Evolutionary conservation across 1,284 basidiomycete species (phyloP), one percentile per base, ranked within the genome.

Genomic region (Sanghuangporus weigelae): DNA sequence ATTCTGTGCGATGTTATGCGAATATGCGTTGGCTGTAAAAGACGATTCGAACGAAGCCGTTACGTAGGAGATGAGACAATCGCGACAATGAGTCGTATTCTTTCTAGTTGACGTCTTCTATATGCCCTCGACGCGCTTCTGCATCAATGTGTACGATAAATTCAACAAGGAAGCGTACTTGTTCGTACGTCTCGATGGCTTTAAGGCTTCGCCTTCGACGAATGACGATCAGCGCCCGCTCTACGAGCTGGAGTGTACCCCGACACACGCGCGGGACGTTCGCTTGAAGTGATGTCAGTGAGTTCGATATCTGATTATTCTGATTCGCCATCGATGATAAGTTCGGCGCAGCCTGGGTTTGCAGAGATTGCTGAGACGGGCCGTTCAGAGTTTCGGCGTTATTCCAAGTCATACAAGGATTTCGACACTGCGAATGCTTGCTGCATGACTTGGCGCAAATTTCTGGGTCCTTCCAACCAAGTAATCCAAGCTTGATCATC

Each of bases 401-500:
- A 3, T 0, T 54, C 6, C 11, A 5, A 21, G 11, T 65, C 69
- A 2, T n/a, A 26, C 19, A 10, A 26, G 21, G 2, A 6, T 40
- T n/a, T 11, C 21, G 60, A 60, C n/a, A 53, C 53, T 36, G 46
- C 19, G 40, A 49, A 50, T 21, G 59, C 16, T 54, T 8, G 36
- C 31, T 54, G 16, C 53, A 54, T n/a, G 53, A 54, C 16, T n/a
- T 51, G 48, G 53, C 60, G 53, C 64, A 63, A 50, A 67, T 59
- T 23, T 73, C 69, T 26, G 70, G 71, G 42, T 78, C 77, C 35
- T 84, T 73, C 85, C 87, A 87, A 7, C 89, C 90, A 68, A 86
- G 90, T 16, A 98, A 81, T 5, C 96, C 96, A 70, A 98, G 87
- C 74, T 93, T 96, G 66, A 97, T 79, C 72, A 93, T 83, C 96